Percentiles rank a stretch among this genome's conserved stretches.
Conservation (phyloP, 306 rosid species). For the Argentina anserina region DNA sequence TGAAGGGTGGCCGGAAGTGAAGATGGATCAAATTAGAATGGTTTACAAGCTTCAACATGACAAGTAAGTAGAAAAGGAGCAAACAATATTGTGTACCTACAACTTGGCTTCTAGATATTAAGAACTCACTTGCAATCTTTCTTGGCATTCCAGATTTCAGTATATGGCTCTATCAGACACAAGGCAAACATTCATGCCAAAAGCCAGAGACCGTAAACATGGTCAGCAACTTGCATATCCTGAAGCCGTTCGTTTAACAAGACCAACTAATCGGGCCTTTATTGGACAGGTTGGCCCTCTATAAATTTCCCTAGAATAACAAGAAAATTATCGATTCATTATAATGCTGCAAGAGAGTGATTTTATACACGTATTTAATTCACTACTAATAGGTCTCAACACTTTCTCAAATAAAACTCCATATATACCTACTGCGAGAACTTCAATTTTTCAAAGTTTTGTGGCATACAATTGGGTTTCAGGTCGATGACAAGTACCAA, state of each 20-base stretch:
- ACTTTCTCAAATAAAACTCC: background rate
- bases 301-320: background rate
- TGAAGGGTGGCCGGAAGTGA: slow-evolving; percentile 47
- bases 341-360: background rate
- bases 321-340: background rate
- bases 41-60: slow-evolving; percentile 45
- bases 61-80: slow-evolving; percentile 29
- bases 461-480: background rate
- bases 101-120: background rate
- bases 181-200: slow-evolving; percentile 66
- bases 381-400: background rate
- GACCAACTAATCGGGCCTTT: slow-evolving; percentile 27
- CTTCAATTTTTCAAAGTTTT: background rate
- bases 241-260: slow-evolving; percentile 71
- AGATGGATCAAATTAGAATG: slow-evolving; percentile 44
- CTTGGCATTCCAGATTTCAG: slow-evolving; percentile 37
- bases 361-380: background rate
- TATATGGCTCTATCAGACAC: slow-evolving; percentile 66
- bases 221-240: slow-evolving; percentile 48
- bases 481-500: slow-evolving; percentile 72
- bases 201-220: slow-evolving; percentile 22
- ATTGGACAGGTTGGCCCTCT: slow-evolving; percentile 52
- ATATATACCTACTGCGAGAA: background rate
- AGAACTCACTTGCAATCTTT: background rate
- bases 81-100: background rate